Evolutionary conservation across 2,329 filamentous ascomycete species (phyloP).

Genomic region (Orbilia quercus): DNA sequence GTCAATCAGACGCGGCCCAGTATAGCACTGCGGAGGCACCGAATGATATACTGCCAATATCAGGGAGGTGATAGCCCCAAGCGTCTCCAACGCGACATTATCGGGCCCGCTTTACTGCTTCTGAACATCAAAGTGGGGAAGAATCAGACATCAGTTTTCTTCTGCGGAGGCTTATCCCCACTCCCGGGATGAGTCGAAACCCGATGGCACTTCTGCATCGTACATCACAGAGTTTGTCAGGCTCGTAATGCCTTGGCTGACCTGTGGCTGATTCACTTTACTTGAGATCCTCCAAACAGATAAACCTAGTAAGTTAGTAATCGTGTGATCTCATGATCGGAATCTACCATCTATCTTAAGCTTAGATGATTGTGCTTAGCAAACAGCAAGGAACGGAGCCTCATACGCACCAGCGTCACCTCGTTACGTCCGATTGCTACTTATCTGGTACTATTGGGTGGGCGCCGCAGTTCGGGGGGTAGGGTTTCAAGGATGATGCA

Average conservation of each 20-base stretch:
- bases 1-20: neutral
- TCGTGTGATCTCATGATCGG: conserved; percentile 30
- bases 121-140: conserved; percentile 46
- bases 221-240: neutral
- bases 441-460: conserved; percentile 4
- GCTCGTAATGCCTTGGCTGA: neutral
- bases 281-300: conserved; percentile 29
- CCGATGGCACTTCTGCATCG: conserved; percentile 9
- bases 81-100: conserved; percentile 38
- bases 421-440: neutral
- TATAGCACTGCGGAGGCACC: conserved; percentile 22
- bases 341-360: conserved; percentile 1
- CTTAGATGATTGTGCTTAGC: conserved; percentile 22
- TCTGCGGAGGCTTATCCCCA: conserved; percentile 46
- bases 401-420: conserved; percentile 25
- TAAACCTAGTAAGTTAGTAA: conserved; percentile 16
- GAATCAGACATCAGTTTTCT: conserved; percentile 10
- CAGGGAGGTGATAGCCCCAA: neutral
- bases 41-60: conserved; percentile 10
- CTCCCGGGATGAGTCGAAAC: conserved; percentile 37
- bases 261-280: conserved; percentile 44
- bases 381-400: conserved; percentile 37
- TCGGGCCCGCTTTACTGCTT: conserved; percentile 55
- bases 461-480: conserved; percentile 36
- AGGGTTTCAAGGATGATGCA: conserved; percentile 18